phyloP scores from a whole-genome alignment of 306 rosid species.

The Argentina anserina region DNA sequence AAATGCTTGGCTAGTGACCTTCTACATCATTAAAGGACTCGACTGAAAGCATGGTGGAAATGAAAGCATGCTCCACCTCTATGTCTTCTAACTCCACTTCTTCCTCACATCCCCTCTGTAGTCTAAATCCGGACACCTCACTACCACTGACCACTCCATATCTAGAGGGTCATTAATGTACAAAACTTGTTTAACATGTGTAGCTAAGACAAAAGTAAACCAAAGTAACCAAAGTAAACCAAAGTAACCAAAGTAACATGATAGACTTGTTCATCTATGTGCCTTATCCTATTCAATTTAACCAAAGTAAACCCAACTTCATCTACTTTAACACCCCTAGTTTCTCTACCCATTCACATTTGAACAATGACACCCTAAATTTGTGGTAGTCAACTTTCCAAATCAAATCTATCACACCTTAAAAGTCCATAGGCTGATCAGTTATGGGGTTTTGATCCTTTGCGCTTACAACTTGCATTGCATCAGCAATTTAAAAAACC shows the following conservation, averaged over 20 bases:
- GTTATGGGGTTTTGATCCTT: not conserved
- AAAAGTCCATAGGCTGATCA: not conserved
- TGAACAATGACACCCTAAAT: not conserved
- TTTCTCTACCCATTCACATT: not conserved
- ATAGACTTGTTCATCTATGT: not conserved
- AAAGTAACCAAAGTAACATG: too few relatives aligned
- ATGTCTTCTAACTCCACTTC: too few relatives aligned
- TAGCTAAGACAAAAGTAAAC: not conserved
- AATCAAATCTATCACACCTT: not conserved
- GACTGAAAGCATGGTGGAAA: too few relatives aligned
- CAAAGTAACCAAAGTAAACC: too few relatives aligned
- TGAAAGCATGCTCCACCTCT: too few relatives aligned
- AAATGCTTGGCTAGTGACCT: too few relatives aligned
- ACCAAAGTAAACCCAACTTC: not conserved
- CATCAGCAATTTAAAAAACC: not conserved
- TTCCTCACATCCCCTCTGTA: too few relatives aligned
- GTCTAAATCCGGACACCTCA: too few relatives aligned
- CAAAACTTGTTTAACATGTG: too few relatives aligned
- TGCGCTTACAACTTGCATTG: not conserved
- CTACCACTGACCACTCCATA: too few relatives aligned
- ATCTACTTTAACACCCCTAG: not conserved
- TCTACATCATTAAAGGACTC: too few relatives aligned
- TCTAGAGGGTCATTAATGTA: too few relatives aligned
- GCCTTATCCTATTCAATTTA: not conserved
- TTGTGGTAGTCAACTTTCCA: not conserved